Base-by-base conservation (phyloP, 2,329 filamentous ascomycete genomes). In the Boeremia lycopersici region DNA sequence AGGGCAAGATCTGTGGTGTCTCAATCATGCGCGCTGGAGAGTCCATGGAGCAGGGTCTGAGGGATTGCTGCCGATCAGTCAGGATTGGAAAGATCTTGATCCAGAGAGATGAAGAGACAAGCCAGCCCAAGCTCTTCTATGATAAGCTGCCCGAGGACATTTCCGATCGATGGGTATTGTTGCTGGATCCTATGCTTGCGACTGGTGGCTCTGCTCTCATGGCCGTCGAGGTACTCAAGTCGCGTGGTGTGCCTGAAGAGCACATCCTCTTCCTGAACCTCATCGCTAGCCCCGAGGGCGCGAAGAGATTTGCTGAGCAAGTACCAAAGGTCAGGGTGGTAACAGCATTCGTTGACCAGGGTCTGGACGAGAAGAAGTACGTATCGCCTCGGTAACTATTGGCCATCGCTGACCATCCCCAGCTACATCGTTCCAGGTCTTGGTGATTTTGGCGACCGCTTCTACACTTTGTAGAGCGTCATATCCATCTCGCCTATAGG, bases 131-230 rank as follows among this genome's bases (percentile, higher is more conserved):
- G 75, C 83, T 99, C 10, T 99, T 98, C 77, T 99, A 98, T 77
- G 93, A 98, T 70, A 99, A 99, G 80, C 84, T 99, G 33, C 95
- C 95, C 6, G 89, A 91, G 72, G 95, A 99, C 73, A 97, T 99
- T 74, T 86, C 89, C 23, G 85, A 93, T 49, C 83, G 95, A 74
- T 99, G 95, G 93, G 93, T 97, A 31, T 80, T 99, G 56, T 81
- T 99, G 39, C 79, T 99, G 40, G 95, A 99, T 73, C 95, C 95
- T n/a, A 99, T 99, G 95, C 93, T 99, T 78, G 95, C 95, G 53
- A 99, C 95, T 65, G 93, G 93, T 64, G 95, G 95, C 41, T 97
- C 93, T 53, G 95, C 95, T 47, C 95, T 92, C 53, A 96, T 99
- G 90, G 95, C 95, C 28, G 93, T 98, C 15, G 91, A 98, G 61